These are phyloP conservation scores for Alternaria infectoria DNA, from an alignment of 2,329 filamentous ascomycete species.

Conservation along the genomic window DNA sequence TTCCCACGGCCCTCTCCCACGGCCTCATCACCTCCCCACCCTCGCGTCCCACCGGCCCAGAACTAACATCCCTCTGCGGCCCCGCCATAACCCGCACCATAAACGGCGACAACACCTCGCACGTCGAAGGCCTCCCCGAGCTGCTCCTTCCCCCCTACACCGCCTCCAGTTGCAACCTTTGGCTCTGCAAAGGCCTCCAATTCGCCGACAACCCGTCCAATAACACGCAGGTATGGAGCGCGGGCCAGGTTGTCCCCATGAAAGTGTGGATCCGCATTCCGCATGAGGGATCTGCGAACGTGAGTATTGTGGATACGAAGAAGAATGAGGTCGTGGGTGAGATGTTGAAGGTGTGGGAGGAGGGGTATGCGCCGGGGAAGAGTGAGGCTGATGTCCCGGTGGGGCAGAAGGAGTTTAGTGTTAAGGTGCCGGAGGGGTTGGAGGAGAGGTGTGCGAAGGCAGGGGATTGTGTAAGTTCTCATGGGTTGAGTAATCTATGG, in stretches of 20 bases:
- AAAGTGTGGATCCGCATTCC: constrained; percentile 58
- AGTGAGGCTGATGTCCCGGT: constrained; percentile 41
- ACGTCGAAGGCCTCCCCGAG: constrained; percentile 52
- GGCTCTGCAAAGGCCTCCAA: constrained; percentile 64
- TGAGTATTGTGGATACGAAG: constrained; percentile 64
- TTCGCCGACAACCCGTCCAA: constrained; percentile 63
- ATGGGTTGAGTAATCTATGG: not conserved
- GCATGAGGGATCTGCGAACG: constrained; percentile 63
- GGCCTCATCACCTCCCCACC: constrained; percentile 59
- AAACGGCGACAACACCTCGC: constrained; percentile 51
- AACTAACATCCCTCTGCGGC: constrained; percentile 60
- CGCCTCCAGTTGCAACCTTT: constrained; percentile 56
- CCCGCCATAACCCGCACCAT: constrained; percentile 60
- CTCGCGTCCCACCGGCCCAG: constrained; percentile 58
- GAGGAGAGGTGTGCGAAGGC: constrained; percentile 52
- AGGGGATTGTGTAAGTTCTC: constrained; percentile 51
- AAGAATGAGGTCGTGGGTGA: constrained; percentile 60
- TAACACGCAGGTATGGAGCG: constrained; percentile 57
- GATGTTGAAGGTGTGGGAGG: constrained; percentile 35
- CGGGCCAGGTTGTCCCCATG: constrained; percentile 50
- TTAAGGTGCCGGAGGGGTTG: constrained; percentile 60
- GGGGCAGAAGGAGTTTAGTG: constrained; percentile 56
- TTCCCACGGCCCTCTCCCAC: constrained; percentile 50
- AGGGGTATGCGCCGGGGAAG: constrained; percentile 35
- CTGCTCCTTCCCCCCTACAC: constrained; percentile 52